Conservation (phyloP, 768 basidiomycete genomes). For the Lyophyllum decastes region DNA sequence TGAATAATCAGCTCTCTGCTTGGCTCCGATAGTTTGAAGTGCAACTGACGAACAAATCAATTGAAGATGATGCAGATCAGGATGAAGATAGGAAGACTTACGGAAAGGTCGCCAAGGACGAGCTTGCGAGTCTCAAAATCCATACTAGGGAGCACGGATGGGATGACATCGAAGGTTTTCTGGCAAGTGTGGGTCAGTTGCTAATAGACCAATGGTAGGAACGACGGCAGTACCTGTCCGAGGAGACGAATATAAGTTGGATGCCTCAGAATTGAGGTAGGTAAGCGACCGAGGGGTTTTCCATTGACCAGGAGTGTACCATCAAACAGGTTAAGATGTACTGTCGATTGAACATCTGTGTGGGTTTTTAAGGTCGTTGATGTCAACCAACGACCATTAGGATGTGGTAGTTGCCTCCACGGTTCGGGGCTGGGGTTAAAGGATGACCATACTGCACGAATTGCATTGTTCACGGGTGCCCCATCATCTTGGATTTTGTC, state of each 20-base stretch:
- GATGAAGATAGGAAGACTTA: too few relatives aligned
- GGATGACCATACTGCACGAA: neutral
- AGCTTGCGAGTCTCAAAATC: constrained; percentile 7
- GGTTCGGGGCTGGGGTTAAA: constrained; percentile 10
- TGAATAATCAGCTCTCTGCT: neutral
- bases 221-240: neutral
- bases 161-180: constrained; percentile 8
- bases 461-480: neutral
- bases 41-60: neutral
- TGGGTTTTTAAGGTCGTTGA: constrained; percentile 7
- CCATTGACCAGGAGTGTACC: constrained; percentile 45
- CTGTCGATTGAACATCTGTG: neutral
- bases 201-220: neutral
- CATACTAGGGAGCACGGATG: constrained; percentile 6
- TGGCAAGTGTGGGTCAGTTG: constrained; percentile 10
- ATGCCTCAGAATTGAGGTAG: constrained; percentile 24
- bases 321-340: constrained; percentile 41
- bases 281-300: constrained; percentile 38
- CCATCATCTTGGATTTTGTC: neutral
- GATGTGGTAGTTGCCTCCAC: constrained; percentile 22
- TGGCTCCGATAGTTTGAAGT: neutral
- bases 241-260: neutral
- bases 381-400: constrained; percentile 29
- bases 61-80: neutral
- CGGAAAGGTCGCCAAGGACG: constrained; percentile 14